Percentiles rank a stretch among this genome's conserved stretches.
Evolutionary conservation across 768 basidiomycete genomes (phyloP).

Genomic region (Sporobolomyces roseus): DNA sequence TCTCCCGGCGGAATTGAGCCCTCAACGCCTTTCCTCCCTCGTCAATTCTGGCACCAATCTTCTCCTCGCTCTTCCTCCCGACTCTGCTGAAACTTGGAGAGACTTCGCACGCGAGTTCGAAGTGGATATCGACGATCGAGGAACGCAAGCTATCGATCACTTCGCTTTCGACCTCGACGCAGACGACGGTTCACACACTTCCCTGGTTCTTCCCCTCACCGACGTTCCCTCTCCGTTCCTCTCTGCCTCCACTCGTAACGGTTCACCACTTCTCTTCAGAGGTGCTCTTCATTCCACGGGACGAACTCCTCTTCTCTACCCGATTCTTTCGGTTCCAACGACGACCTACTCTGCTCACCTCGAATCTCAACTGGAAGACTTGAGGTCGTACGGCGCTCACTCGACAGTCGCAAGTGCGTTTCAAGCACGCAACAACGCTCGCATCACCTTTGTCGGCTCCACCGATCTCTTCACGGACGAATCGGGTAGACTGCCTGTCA

Average conservation of each 20-base stretch:
- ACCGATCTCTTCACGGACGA: conserved; percentile 74
- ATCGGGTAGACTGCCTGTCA: conserved; percentile 62
- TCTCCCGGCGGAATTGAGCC: conserved; percentile 69
- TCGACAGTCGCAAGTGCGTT: conserved; percentile 71
- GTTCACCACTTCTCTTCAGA: conserved; percentile 29
- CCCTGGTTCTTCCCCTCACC: conserved; percentile 49
- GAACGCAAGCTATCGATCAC: conserved; percentile 77
- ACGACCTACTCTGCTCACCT: conserved; percentile 49
- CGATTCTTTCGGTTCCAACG: conserved; percentile 70
- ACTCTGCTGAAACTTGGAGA: conserved; percentile 58
- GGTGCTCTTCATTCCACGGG: conserved; percentile 41
- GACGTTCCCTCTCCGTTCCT: conserved; percentile 48
- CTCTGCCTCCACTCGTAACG: conserved; percentile 21
- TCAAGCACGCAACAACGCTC: conserved; percentile 72
- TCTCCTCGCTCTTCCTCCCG: conserved; percentile 69
- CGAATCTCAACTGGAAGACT: conserved; percentile 60
- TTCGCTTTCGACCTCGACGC: conserved; percentile 58
- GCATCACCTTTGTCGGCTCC: conserved; percentile 77
- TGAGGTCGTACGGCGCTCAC: conserved; percentile 54
- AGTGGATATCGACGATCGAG: conserved; percentile 77
- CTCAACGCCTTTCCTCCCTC: conserved; percentile 71
- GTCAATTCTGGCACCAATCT: conserved; percentile 61
- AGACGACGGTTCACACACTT: conserved; percentile 36
- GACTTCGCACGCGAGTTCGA: conserved; percentile 89
- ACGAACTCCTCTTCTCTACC: conserved; percentile 58